Conservation (phyloP, 2,329 filamentous ascomycete species). For the Paraphoma sp. region DNA sequence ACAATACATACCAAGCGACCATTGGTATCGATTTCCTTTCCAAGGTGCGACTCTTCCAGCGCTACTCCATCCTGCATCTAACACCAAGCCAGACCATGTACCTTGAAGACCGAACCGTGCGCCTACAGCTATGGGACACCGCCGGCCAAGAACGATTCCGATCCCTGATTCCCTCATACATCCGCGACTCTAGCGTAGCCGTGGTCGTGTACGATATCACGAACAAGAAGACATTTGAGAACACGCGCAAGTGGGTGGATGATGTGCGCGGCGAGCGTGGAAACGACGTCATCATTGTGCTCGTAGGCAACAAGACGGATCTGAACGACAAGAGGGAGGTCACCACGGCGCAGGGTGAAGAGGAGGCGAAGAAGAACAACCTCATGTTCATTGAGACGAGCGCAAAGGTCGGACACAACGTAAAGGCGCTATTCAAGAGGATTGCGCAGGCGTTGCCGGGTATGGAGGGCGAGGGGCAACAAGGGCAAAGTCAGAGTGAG, state of each 20-base stretch:
- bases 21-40: constrained; percentile 99
- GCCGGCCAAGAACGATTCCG: constrained; percentile 97
- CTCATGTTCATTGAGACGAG: constrained; percentile 99
- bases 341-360: constrained; percentile 93
- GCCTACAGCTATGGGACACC: constrained; percentile 97
- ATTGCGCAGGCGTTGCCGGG: constrained; percentile 97
- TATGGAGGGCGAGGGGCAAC: constrained; percentile 90
- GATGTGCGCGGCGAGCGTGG: constrained; percentile 95
- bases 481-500: constrained; percentile 81
- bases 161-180: constrained; percentile 96
- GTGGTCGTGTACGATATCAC: constrained; percentile 99
- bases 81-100: constrained; percentile 84
- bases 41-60: constrained; percentile 67
- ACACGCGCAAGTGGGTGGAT: constrained; percentile 99
- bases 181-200: constrained; percentile 95
- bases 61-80: constrained; percentile 3
- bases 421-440: constrained; percentile 95
- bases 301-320: constrained; percentile 99
- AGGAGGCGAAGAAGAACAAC: constrained; percentile 97
- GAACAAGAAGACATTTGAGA: constrained; percentile 96
- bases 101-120: constrained; percentile 95
- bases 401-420: constrained; percentile 96
- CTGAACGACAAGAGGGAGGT: constrained; percentile 98
- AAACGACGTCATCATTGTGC: constrained; percentile 97
- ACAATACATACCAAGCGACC: constrained; percentile 99